phyloP scores from a whole-genome alignment of 2,329 filamentous ascomycete species.

The Mariannaea elegans region DNA sequence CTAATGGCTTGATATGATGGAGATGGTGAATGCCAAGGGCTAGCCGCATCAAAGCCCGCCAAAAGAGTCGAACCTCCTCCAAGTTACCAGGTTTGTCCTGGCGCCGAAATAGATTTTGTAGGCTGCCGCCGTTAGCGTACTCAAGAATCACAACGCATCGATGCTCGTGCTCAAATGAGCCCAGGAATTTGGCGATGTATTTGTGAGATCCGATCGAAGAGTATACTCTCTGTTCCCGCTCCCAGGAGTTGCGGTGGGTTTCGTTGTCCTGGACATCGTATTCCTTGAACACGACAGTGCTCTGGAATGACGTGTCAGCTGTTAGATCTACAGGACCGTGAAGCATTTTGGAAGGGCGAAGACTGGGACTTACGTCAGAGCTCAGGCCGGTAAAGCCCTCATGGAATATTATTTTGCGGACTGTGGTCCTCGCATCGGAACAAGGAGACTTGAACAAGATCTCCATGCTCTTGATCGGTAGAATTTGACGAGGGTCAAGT shows the following conservation, averaged over 20 bases:
- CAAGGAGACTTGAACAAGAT: not conserved
- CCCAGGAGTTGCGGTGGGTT: conserved; percentile 9
- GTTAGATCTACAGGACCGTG: not conserved
- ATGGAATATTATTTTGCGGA: conserved; percentile 10
- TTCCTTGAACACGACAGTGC: conserved; percentile 23
- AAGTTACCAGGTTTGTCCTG: not conserved
- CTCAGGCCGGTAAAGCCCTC: conserved; percentile 3
- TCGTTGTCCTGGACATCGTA: conserved; percentile 9
- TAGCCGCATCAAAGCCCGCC: conserved; percentile 11
- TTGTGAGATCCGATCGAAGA: conserved; percentile 10
- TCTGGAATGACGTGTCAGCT: conserved; percentile 2
- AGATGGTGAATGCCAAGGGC: conserved; percentile 6
- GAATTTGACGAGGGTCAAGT: conserved; percentile 9
- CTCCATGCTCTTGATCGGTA: conserved; percentile 13
- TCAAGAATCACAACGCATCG: conserved; percentile 21
- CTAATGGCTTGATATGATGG: conserved; percentile 7
- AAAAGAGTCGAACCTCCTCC: conserved; percentile 7
- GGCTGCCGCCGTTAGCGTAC: conserved; percentile 11
- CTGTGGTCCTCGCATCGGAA: not conserved
- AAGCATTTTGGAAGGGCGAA: too few species aligned
- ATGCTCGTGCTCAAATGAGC: conserved; percentile 21
- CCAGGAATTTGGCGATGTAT: conserved; percentile 22
- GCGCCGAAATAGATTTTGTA: conserved; percentile 8
- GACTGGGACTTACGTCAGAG: not conserved
- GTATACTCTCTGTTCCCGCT: conserved; percentile 9